These are phyloP conservation scores for Veloboletus limbatus DNA, from an alignment of 1,284 basidiomycete species.

Conservation along the genomic window DNA sequence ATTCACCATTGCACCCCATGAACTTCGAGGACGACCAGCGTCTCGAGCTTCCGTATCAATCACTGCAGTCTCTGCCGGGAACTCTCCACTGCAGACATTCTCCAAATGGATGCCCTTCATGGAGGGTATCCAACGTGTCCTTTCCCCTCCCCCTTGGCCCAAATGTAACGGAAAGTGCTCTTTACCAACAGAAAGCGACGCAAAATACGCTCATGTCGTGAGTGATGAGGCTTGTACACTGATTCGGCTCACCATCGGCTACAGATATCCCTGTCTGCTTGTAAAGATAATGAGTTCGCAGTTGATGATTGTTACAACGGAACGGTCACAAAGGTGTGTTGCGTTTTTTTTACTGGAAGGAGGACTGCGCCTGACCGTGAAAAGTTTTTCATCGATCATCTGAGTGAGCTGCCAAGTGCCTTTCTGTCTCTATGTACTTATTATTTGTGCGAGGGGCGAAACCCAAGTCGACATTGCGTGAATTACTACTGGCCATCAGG, in stretches of 20 bases:
- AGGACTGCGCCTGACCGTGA: slow-evolving; percentile 4
- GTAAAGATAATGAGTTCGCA: slow-evolving; percentile 25
- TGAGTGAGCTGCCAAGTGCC: slow-evolving; percentile 18
- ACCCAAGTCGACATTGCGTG: slow-evolving; percentile 22
- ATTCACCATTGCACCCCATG: neutral
- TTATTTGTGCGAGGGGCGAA: slow-evolving; percentile 15
- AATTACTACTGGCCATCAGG: slow-evolving; percentile 24
- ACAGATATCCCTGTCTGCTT: slow-evolving; percentile 31
- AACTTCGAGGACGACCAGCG: slow-evolving; percentile 15
- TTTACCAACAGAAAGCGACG: slow-evolving; percentile 4
- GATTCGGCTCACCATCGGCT: neutral
- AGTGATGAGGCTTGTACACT: slow-evolving; percentile 1
- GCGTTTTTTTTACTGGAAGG: neutral
- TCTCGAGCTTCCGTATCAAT: slow-evolving; percentile 14
- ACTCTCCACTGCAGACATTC: slow-evolving; percentile 12
- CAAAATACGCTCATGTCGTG: slow-evolving; percentile 24
- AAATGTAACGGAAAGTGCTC: slow-evolving; percentile 23
- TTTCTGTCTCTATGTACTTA: neutral
- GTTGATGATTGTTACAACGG: slow-evolving; percentile 17
- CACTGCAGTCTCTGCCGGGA: slow-evolving; percentile 17
- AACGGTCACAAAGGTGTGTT: slow-evolving; percentile 23
- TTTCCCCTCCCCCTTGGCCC: slow-evolving; percentile 18
- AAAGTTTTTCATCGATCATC: slow-evolving; percentile 30
- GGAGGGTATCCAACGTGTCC: slow-evolving; percentile 11
- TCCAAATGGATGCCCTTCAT: slow-evolving; percentile 17